phyloP scores from a whole-genome alignment of 176 grass and related monocot genomes.

The Triticum urartu region DNA sequence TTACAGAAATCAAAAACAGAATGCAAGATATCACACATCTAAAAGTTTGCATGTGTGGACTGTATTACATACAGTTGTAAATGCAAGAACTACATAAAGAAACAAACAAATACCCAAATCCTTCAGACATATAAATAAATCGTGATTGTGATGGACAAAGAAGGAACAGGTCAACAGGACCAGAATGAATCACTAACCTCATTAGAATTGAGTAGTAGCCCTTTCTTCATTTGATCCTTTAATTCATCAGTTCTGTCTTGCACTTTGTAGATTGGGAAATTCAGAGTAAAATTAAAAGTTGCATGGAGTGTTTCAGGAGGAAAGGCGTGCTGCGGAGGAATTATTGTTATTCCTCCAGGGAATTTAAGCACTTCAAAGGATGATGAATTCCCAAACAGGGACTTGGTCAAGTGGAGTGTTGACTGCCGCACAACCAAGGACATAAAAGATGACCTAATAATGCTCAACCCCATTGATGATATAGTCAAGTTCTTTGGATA shows the following conservation, averaged over 20 bases:
- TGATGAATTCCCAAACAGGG: conserved; percentile 86
- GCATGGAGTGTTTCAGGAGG: conserved; percentile 71
- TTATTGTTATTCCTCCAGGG: conserved; percentile 91
- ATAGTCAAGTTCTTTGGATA: conserved; percentile 60
- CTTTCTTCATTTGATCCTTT: conserved; percentile 92
- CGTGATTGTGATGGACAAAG: neutral
- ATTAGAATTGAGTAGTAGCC: conserved; percentile 65
- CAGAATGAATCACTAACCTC: conserved; percentile 57
- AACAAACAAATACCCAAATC: neutral
- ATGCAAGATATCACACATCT: neutral
- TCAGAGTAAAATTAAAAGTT: conserved; percentile 92
- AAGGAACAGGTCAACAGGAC: neutral
- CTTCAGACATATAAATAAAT: neutral
- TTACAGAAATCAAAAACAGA: neutral
- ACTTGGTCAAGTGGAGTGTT: conserved; percentile 68
- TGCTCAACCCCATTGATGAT: conserved; percentile 74
- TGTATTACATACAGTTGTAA: neutral
- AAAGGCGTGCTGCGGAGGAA: conserved; percentile 79
- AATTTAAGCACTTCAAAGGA: conserved; percentile 85
- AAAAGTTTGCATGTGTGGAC: neutral
- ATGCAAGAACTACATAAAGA: neutral
- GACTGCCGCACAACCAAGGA: conserved; percentile 74
- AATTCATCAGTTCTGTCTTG: conserved; percentile 69
- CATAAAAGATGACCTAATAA: conserved; percentile 81
- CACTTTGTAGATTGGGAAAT: conserved; percentile 91